Evolutionary conservation across 495 filamentous ascomycete genomes (phyloP), one percentile per base, ranked within the genome.

Genomic region (Amorphotheca resinae): DNA sequence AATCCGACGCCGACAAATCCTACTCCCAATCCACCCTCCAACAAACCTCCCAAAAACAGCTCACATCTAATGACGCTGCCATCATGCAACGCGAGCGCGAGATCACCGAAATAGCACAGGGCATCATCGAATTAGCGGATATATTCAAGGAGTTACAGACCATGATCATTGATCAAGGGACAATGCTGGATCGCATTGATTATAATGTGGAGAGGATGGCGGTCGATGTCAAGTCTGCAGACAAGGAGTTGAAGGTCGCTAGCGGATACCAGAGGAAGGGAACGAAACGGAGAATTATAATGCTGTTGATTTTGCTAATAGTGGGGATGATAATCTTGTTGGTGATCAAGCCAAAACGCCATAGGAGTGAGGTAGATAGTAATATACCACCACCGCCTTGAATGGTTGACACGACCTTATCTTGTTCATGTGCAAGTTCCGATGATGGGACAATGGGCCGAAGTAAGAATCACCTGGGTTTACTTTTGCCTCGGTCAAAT

Each of bases 141-240:
- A 87, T 98, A 31, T 98, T 98, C 68, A 85, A 89, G 34, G 93
- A 96, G 49, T 64, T 98, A 15, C 93, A 98, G 56, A 76, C 70
- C 16, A 95, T 98, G 87, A 80, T 98, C 43, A 98, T 98, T 46
- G 91, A 98, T 60, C 91, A 98, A 63, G 91, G 91, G 9, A 95
- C 86, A 21, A 87, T 98, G 82, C 74, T 98, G 17, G 91, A 98
- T 63, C 74, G 91, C 26, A 95, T 98, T 54, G 91, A 98, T 58
- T 98, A 95, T 64, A 98, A 98, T 58, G 82, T 98, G 26, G 91
- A 98, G 64, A 70, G 74, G 44, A 95, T 95, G 87, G 77, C 73
- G 9, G 76, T 73, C 18, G 82, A 95, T 54, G 85, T 96, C 22
- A 93, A 94, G 58, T 78, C 70, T 15, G 91, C 91, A 7, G 87